Base-by-base conservation (phyloP, 2,329 filamentous ascomycete species). In the Penicillium sp. region DNA sequence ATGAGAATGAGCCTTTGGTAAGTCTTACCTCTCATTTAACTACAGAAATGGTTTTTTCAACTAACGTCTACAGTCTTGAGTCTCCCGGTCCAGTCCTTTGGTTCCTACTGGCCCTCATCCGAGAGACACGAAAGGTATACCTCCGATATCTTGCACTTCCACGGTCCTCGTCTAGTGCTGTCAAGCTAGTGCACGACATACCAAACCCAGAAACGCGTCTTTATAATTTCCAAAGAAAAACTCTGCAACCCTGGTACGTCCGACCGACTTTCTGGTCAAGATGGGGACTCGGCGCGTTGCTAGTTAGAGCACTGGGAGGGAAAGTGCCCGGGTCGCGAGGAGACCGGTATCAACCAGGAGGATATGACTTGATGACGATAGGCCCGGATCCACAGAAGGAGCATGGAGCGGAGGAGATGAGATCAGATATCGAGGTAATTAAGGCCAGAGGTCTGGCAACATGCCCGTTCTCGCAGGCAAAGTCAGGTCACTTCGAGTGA, bases 401-500 rank as follows among this genome's bases (percentile, higher is more conserved):
- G 4, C 55, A 51, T 4, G 57, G 57, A 13, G 12, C 29, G 15
- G 52, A 56, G 8, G 57, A 60, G 17, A 60, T 59, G 56, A 15
- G 21, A 10, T 15, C 13, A 2, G 51, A 53, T 35, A 55, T 57
- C 0, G 48, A 57, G n/a, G 17, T 46, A 3, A 58, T 58, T 15
- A 48, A 38, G 38, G 48, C 34, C 15, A 51, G 48, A 39, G 54
- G 50, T 17, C 43, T 53, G 9, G 48, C 48, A 38, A 53, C 53
- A 12, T 55, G 54, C 48, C 56, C 56, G 1, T 57, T 57, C 28
- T 53, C 56, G 9, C 50, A 48, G 19, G 45, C 39, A 10, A 53
- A 55, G n/a, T 21, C 17, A 4, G 43, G 34, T 35, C 15, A 32
- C 6, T 44, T 43, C 26, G 85, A 35, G 32, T 45, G 6, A 37